Conservation (phyloP, 179 eudicot genomes). For the Beta macrorhiza region DNA sequence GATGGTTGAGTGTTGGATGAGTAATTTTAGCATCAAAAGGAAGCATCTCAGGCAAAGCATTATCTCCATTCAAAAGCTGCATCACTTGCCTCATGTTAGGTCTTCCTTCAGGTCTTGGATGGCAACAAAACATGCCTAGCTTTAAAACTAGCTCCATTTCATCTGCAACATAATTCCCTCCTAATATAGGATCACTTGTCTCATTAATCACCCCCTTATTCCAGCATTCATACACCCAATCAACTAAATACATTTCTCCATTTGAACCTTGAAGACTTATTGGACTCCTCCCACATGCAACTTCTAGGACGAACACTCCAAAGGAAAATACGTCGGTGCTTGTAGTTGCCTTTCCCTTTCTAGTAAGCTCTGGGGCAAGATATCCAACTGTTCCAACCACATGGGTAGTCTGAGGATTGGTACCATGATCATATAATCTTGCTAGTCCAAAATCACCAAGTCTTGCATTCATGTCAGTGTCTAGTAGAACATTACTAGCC, state of each 20-base stretch:
- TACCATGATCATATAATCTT: slow-evolving; percentile 34
- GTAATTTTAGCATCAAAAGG: slow-evolving; percentile 7
- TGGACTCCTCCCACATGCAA: slow-evolving; percentile 33
- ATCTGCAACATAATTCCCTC: slow-evolving; percentile 11
- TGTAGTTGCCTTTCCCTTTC: slow-evolving; percentile 33
- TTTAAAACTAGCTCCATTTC: slow-evolving; percentile 22
- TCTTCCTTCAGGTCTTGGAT: slow-evolving; percentile 24
- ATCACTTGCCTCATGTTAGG: slow-evolving; percentile 30
- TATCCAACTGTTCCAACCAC: slow-evolving; percentile 25
- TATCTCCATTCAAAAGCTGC: slow-evolving; percentile 18
- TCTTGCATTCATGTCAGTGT: slow-evolving; percentile 5
- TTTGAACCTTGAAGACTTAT: background rate
- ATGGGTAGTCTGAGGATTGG: slow-evolving; percentile 30
- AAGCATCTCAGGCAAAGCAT: background rate
- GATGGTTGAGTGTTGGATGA: background rate
- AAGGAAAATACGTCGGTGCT: slow-evolving; percentile 37
- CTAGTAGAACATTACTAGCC: slow-evolving; percentile 31
- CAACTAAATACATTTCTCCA: slow-evolving; percentile 15
- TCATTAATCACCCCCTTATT: slow-evolving; percentile 11
- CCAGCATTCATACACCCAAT: slow-evolving; percentile 29
- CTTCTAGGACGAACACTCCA: slow-evolving; percentile 31
- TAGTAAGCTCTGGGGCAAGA: slow-evolving; percentile 31
- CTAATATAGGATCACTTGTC: slow-evolving; percentile 21
- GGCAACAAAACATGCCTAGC: slow-evolving; percentile 26
- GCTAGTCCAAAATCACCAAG: slow-evolving; percentile 33